Evolutionary conservation across 2,329 filamentous ascomycete species (phyloP), one percentile per base, ranked within the genome.

Genomic region (Sporothrix euskadiensis): DNA sequence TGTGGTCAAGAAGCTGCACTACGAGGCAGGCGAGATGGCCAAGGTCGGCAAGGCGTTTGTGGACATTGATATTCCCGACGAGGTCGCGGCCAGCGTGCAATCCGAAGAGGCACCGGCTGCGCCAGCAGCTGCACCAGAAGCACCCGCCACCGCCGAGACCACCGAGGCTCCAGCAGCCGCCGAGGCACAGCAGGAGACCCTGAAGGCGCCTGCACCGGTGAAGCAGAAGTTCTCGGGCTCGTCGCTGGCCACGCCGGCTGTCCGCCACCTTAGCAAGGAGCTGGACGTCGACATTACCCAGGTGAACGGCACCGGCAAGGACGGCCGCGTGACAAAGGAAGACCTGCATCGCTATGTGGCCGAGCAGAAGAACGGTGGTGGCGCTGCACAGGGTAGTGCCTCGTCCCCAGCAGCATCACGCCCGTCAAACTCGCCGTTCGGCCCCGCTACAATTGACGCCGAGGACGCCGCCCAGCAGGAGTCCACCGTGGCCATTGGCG

Each of bases 1-100:
- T 30, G 92, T 98, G 0, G 95, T 99, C 77, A 98, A 97, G 85
- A 98, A 94, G 84, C 86, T 99, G 61, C 90, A 98, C 83, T 98
- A 97, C 82, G 94, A 98, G 76, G 91, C 94, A 44, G 96, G 97
- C 76, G 96, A 98, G 78, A 97, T 98, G 88, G 95, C 95, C 70
- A 94, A 93, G 80, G 97, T 98, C 35, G 96, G 96, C 77, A 94
- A 96, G 88, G 92, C 94, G 16, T 90, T 98, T 79, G 92, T 97
- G 76, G 95, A 98, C 80, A 98, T 98, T 75, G 95, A 98, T 81
- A 94, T 98, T 77, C 89, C 93, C 78, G 92, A 92, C 74, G 91
- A 91, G 52, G 90, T 90, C 76, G 91, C 68, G 44, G 10, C 47
- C 3, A n/a, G 10, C 9, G 47, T 3, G 12, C 19, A 3, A 0